phyloP scores from a whole-genome alignment of 306 rosid genomes.

The Cicer pinnatifidum region DNA sequence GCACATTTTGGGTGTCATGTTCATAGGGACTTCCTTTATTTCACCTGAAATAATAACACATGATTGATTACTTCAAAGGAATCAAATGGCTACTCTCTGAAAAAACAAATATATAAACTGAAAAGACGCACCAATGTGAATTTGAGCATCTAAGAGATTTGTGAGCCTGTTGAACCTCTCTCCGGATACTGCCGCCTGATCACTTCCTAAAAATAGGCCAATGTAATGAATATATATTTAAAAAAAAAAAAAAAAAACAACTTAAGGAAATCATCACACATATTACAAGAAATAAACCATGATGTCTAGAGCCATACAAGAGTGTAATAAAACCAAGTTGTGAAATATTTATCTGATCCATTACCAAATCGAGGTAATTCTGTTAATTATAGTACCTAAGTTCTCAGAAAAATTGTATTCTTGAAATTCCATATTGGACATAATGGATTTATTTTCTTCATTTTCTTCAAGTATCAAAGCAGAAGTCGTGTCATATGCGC shows the following conservation, averaged over 20 bases:
- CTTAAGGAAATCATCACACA: conserved; percentile 23
- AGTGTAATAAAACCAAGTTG: not conserved
- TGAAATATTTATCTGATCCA: not conserved
- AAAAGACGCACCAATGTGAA: conserved; percentile 20
- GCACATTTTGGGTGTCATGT: conserved; percentile 33
- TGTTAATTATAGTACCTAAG: conserved; percentile 49
- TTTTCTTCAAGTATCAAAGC: conserved; percentile 35
- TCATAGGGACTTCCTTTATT: not conserved
- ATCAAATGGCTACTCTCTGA: conserved; percentile 2
- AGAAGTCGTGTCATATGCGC: conserved; percentile 24
- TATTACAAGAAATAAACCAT: conserved; percentile 15
- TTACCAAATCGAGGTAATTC: not conserved
- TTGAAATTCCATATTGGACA: conserved; percentile 26
- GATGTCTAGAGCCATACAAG: not conserved
- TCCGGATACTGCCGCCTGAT: conserved; percentile 26
- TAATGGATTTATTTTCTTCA: conserved; percentile 16
- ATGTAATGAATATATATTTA: conserved; percentile 33
- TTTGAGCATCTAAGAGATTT: conserved; percentile 18
- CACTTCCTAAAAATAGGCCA: conserved; percentile 46
- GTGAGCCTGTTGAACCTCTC: conserved; percentile 6
- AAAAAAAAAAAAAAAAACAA: conserved; percentile 17
- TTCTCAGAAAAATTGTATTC: conserved; percentile 44
- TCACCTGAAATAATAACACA: conserved; percentile 47
- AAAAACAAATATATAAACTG: not conserved
- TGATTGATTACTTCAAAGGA: conserved; percentile 21